Percentiles rank a stretch among this genome's conserved stretches.
These are phyloP conservation scores for Penstemon newberryi DNA, from an alignment of 257 asterid species.

Conservation along the genomic window DNA sequence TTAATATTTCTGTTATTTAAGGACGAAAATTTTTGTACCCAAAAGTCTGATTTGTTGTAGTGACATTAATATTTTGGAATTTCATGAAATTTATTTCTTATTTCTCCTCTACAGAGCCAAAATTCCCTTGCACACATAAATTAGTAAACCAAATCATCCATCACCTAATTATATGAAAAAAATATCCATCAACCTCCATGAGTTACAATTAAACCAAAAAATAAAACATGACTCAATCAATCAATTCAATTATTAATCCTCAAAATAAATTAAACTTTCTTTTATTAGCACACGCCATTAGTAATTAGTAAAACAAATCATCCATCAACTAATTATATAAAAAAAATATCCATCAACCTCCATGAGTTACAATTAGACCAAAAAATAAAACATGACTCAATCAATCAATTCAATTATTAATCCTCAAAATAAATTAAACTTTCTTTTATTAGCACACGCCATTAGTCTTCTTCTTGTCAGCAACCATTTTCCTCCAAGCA, in stretches of 20 bases:
- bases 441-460: conserved; percentile 56
- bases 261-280: neutral
- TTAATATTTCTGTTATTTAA: too few species aligned
- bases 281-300: conserved; percentile 62
- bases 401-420: neutral
- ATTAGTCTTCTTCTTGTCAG: conserved; percentile 67
- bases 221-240: neutral
- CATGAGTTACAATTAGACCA: neutral
- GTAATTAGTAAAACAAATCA: conserved; percentile 11
- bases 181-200: too few species aligned
- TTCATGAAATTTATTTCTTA: too few species aligned
- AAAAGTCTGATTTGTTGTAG: too few species aligned
- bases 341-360: neutral
- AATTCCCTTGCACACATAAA: too few species aligned
- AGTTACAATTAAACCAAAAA: neutral
- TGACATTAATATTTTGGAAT: too few species aligned
- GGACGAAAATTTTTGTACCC: too few species aligned
- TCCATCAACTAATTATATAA: too few species aligned
- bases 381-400: neutral
- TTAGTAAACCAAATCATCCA: too few species aligned
- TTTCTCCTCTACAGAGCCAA: too few species aligned
- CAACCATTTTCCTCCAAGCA: conserved; percentile 82
- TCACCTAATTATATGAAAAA: neutral
- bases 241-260: neutral
- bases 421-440: neutral